Percentiles rank a stretch among this genome's conserved stretches.
Conservation (phyloP, 2,329 filamentous ascomycete species). For the Diaporthe citrichinensis region DNA sequence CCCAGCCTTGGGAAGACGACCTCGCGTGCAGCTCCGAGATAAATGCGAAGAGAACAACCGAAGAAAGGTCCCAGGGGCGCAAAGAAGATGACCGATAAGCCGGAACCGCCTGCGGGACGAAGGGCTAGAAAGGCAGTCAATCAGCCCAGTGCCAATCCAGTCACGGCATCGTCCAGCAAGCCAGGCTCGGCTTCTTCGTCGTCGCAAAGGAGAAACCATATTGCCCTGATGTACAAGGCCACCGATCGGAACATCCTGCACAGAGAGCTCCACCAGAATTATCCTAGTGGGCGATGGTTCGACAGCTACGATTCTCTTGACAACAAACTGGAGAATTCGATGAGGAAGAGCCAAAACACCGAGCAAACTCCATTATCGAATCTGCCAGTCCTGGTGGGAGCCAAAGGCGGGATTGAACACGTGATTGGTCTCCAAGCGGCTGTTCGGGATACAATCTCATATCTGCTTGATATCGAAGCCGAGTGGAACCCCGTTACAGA, state of each 20-base stretch:
- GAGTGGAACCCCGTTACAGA: background rate
- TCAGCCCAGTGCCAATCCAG: background rate
- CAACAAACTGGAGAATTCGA: background rate
- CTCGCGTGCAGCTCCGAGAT: background rate
- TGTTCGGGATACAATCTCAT: background rate
- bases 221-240: too few relatives aligned
- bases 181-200: background rate
- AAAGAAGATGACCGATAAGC: too few relatives aligned
- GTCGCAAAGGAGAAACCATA: too few relatives aligned
- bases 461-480: slow-evolving; percentile 12
- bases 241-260: background rate
- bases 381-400: background rate
- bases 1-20: background rate
- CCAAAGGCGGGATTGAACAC: background rate
- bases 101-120: too few relatives aligned
- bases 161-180: background rate
- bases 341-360: background rate
- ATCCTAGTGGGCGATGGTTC: background rate
- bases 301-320: background rate
- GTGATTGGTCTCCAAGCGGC: background rate
- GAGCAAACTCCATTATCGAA: rapidly evolving
- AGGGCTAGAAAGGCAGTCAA: too few relatives aligned
- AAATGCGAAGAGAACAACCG: background rate
- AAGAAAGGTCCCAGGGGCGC: too few relatives aligned
- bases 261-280: background rate